Percentiles rank a stretch among this genome's conserved stretches.
These are phyloP conservation scores for Leccinum laetum DNA, from an alignment of 1,284 basidiomycete species.

Conservation along the genomic window DNA sequence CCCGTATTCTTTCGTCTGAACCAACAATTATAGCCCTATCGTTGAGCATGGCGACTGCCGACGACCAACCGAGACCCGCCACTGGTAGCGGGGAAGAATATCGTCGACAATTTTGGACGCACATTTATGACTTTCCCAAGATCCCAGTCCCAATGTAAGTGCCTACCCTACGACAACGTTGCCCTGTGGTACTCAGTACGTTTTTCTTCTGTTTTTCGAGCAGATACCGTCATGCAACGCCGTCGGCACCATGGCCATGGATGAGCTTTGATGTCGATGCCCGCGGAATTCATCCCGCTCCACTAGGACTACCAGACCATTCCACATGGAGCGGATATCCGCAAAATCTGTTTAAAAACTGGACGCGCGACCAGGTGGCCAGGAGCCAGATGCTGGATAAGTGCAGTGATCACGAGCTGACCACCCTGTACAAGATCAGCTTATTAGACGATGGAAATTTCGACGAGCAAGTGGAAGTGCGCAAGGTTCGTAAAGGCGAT, in stretches of 20 bases:
- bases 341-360: constrained; percentile 47
- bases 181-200: not conserved
- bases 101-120: not conserved
- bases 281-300: constrained; percentile 1
- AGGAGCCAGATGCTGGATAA: constrained; percentile 38
- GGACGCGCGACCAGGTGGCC: constrained; percentile 43
- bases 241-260: constrained; percentile 40
- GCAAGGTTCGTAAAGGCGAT: constrained; percentile 9
- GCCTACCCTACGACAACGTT: not conserved
- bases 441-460: constrained; percentile 38
- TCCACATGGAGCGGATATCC: constrained; percentile 40
- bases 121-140: constrained; percentile 8
- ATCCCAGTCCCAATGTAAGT: constrained; percentile 28
- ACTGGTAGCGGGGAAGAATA: not conserved
- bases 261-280: constrained; percentile 25
- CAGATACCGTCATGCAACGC: constrained; percentile 34
- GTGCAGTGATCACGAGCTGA: constrained; percentile 25
- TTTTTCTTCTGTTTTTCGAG: not conserved
- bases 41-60: constrained; percentile 12
- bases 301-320: not conserved
- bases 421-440: constrained; percentile 40
- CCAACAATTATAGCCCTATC: not conserved
- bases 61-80: not conserved
- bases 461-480: constrained; percentile 9
- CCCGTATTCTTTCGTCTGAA: not conserved